Base-by-base conservation (phyloP, 2,329 filamentous ascomycete species). In the Colletotrichum musae region DNA sequence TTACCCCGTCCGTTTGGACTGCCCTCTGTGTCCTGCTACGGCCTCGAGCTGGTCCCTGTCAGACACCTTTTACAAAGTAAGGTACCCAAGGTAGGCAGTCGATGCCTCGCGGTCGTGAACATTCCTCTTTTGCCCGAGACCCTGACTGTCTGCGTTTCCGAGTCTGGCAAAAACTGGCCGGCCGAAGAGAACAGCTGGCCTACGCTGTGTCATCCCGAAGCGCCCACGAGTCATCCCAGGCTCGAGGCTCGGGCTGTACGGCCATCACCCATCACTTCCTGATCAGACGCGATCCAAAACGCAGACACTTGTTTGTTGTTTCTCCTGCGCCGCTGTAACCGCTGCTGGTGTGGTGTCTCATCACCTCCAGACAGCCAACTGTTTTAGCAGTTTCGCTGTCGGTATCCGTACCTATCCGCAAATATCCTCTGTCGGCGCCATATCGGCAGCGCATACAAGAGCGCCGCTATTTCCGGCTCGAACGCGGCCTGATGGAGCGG, bases 141-240 rank as follows among this genome's bases (percentile, higher is more conserved):
- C 24, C 61, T 18, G 54, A 39, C 32, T 59, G 50, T 59, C 3
- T 36, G 21, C 7, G 45, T 70, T 51, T 67, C 51, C 16, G 45
- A 48, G 32, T 21, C 39, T 47, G 32, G 45, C 16, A 56, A 57
- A 50, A 51, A 45, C 24, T 52, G 50, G n/a, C 32, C 26, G 36
- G 36, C 43, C 41, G 36, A 60, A 58, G 28, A 52, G 67, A 69
- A 61, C 62, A 69, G 51, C 67, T 69, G 62, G 67, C 67, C 62
- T 51, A 57, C 50, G 66, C 32, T 43, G 57, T 66, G 62, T 70
- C 62, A 70, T 69, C 48, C 48, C 50, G 61, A 51, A 28, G 66
- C 48, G 21, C 41, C 28, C 50, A 26, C 41, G 54, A 69, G 66
- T 59, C 61, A 69, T 69, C 67, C 57, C 51, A 48, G 43, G 18